Evolutionary conservation across 768 basidiomycete species (phyloP).

Genomic region (Termitomyces sp.): DNA sequence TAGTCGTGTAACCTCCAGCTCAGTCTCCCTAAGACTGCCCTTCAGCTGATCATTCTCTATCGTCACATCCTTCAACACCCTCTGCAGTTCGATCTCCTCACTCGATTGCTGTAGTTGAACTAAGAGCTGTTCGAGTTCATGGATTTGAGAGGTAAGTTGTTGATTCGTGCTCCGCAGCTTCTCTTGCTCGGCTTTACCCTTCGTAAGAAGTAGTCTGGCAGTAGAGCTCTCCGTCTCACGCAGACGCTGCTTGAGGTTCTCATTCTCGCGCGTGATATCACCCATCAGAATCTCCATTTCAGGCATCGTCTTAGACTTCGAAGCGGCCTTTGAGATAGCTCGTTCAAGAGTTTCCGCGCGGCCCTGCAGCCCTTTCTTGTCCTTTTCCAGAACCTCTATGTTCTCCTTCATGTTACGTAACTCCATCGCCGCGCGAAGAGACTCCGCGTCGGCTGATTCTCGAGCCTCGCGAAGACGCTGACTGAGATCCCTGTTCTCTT

Average conservation of each 20-base stretch:
- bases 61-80: conserved; percentile 22
- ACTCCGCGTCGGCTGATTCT: conserved; percentile 16
- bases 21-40: conserved; percentile 23
- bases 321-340: conserved; percentile 21
- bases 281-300: conserved; percentile 32
- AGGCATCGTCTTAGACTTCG: conserved; percentile 19
- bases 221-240: conserved; percentile 32
- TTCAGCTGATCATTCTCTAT: conserved; percentile 33
- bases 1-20: conserved; percentile 1
- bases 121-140: conserved; percentile 28
- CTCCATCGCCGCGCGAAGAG: conserved; percentile 5
- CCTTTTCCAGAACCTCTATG: conserved; percentile 20
- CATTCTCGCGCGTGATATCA: conserved; percentile 37
- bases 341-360: conserved; percentile 28
- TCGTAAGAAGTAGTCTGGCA: conserved; percentile 29
- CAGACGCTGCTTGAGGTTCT: conserved; percentile 27
- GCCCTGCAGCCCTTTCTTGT: conserved; percentile 24
- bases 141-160: conserved; percentile 23
- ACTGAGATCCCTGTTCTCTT: conserved; percentile 20
- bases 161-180: conserved; percentile 29
- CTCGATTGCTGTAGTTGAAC: conserved; percentile 25
- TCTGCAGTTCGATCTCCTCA: conserved; percentile 20
- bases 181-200: conserved; percentile 25
- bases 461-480: conserved; percentile 17
- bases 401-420: conserved; percentile 17